Conservation (phyloP, 257 asterid species). For the Solanum appendiculatum region DNA sequence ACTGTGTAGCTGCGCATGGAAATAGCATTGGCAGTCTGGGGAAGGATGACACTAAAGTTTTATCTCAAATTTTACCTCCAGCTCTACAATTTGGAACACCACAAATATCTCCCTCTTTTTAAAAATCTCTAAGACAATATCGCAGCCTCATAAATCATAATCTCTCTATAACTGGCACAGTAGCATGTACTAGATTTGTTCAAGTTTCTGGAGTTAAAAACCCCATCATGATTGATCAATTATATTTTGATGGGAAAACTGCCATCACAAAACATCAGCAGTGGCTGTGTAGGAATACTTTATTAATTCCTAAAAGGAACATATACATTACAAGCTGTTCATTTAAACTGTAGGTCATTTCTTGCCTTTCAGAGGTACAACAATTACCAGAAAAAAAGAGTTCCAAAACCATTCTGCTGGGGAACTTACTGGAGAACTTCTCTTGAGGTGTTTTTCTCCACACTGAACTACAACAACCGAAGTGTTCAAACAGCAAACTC, state of each 20-base stretch:
- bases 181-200: background rate
- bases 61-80: too few species aligned
- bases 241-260: slow-evolving; percentile 3
- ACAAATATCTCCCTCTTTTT: background rate
- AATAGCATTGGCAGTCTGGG: background rate
- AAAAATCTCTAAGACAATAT: background rate
- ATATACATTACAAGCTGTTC: background rate
- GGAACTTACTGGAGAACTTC: background rate
- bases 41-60: background rate
- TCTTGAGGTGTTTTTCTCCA: background rate
- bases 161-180: background rate
- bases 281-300: slow-evolving; percentile 1
- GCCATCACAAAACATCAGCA: background rate
- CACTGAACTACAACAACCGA: background rate
- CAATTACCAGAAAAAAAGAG: background rate
- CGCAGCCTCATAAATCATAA: background rate
- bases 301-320: slow-evolving; percentile 13
- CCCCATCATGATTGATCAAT: slow-evolving; percentile 16
- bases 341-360: slow-evolving; percentile 3
- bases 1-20: background rate
- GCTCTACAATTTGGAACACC: background rate
- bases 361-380: slow-evolving; percentile 1
- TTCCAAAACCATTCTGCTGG: background rate
- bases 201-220: background rate
- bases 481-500: background rate